A percentile compares a stretch with the other conserved stretches of the same genome.
Evolutionary conservation across 257 asterid species (phyloP).

Genomic region (Solanum gracilifrons): DNA sequence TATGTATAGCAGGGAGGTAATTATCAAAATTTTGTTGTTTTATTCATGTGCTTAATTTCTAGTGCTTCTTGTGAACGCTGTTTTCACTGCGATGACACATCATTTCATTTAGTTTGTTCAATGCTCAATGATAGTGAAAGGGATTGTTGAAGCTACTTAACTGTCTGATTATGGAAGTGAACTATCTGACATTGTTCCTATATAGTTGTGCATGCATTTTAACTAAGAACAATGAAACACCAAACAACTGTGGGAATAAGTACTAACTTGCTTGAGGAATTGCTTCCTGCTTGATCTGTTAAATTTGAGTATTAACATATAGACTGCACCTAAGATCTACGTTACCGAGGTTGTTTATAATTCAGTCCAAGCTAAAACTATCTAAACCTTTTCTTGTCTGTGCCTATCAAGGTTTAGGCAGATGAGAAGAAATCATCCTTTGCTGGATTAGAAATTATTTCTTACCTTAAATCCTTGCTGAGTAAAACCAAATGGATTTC

Average conservation of each 20-base stretch:
- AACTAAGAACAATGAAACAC: not conserved
- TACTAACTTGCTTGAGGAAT: not conserved
- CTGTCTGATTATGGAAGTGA: not conserved
- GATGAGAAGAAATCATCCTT: not conserved
- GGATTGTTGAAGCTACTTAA: not conserved
- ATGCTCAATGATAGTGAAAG: not conserved
- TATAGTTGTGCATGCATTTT: not conserved
- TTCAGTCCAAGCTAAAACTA: not conserved
- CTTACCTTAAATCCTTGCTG: not conserved
- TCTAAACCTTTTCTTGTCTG: not conserved
- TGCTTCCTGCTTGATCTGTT: not conserved
- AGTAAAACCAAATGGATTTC: slow-evolving; percentile 5
- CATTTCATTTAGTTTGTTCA: not conserved
- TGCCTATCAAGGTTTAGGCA: not conserved
- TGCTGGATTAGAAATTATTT: not conserved
- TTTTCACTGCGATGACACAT: not conserved
- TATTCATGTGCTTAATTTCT: not conserved
- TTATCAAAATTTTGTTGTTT: not conserved
- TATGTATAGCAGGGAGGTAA: slow-evolving; percentile 93
- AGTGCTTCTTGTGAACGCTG: not conserved
- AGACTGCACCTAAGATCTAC: not conserved
- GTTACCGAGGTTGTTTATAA: not conserved
- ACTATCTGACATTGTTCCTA: not conserved
- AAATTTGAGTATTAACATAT: not conserved
- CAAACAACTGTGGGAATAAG: not conserved